phyloP scores from a whole-genome alignment of 192 early-diverging fungal genomes.

The Endogone sp. region DNA sequence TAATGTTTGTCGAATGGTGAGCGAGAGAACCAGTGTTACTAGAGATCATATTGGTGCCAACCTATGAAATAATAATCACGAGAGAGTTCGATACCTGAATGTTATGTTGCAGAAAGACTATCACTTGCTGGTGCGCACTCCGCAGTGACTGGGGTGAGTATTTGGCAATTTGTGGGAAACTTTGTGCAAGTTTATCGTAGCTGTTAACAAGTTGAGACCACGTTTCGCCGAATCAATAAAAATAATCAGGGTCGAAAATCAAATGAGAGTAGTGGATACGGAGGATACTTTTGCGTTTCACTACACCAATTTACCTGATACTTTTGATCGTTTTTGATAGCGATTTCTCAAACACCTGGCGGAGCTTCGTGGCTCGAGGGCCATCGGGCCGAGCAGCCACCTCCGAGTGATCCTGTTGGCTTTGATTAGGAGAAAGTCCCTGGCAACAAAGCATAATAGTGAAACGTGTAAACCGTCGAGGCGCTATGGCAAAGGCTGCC shows the following conservation, averaged over 20 bases:
- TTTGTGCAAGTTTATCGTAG: neutral
- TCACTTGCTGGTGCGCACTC: neutral
- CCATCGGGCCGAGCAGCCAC: neutral
- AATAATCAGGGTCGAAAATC: too few relatives aligned
- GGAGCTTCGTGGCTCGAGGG: slow-evolving; percentile 2
- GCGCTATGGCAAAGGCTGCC: neutral
- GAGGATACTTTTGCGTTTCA: too few relatives aligned
- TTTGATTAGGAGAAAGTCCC: neutral
- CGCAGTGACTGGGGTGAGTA: neutral
- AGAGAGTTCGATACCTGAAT: neutral
- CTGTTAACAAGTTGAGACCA: too few relatives aligned
- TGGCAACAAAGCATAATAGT: neutral
- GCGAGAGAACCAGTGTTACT: neutral
- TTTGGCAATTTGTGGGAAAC: neutral
- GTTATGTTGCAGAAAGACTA: neutral
- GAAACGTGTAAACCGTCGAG: neutral
- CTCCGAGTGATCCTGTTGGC: neutral
- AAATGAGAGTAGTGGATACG: too few relatives aligned
- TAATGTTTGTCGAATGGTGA: neutral
- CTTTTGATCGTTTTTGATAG: neutral
- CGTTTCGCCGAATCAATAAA: too few relatives aligned
- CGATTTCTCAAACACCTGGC: neutral
- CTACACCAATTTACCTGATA: neutral
- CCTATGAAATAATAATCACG: too few relatives aligned
- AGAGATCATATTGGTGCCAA: too few relatives aligned